Evolutionary conservation across 2,329 filamentous ascomycete species (phyloP).

Genomic region (Thyridium curvatum): DNA sequence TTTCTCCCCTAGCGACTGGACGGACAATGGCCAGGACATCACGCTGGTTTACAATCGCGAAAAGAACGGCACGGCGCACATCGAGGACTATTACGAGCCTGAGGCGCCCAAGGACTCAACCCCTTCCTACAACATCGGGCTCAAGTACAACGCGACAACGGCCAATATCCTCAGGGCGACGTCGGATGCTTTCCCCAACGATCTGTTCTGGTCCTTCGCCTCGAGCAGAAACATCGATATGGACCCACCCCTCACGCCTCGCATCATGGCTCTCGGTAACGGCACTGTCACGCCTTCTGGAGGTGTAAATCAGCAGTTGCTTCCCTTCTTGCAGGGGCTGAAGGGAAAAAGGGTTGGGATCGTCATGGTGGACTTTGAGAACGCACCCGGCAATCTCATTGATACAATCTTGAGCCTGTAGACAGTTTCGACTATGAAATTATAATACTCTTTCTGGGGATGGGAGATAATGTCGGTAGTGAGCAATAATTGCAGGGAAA

Average conservation of each 20-base stretch:
- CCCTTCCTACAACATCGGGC: constrained; percentile 29
- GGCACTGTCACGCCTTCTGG: constrained; percentile 26
- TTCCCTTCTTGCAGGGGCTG: constrained; percentile 24
- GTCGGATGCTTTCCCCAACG: constrained; percentile 23
- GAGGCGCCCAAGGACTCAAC: constrained; percentile 19
- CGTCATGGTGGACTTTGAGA: constrained; percentile 46
- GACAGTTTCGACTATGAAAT: too few relatives aligned
- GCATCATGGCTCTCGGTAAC: constrained; percentile 38
- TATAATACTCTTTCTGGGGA: too few relatives aligned
- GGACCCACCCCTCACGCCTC: constrained; percentile 30
- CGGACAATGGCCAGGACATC: constrained; percentile 32
- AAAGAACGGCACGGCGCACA: constrained; percentile 30
- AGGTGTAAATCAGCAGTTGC: constrained; percentile 38
- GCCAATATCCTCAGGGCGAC: constrained; percentile 31
- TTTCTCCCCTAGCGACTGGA: constrained; percentile 35
- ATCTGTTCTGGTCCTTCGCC: constrained; percentile 41
- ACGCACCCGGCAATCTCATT: constrained; percentile 33
- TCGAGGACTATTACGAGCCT: constrained; percentile 43
- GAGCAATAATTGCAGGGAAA: too few relatives aligned
- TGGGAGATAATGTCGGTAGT: too few relatives aligned
- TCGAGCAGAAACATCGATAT: constrained; percentile 33
- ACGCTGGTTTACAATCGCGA: constrained; percentile 31
- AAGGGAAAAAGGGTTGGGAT: constrained; percentile 40
- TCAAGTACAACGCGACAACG: constrained; percentile 36
- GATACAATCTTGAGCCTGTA: constrained; percentile 6